phyloP scores from a whole-genome alignment of 1,139 yeast species.

The Magnusiomyces paraingens region DNA sequence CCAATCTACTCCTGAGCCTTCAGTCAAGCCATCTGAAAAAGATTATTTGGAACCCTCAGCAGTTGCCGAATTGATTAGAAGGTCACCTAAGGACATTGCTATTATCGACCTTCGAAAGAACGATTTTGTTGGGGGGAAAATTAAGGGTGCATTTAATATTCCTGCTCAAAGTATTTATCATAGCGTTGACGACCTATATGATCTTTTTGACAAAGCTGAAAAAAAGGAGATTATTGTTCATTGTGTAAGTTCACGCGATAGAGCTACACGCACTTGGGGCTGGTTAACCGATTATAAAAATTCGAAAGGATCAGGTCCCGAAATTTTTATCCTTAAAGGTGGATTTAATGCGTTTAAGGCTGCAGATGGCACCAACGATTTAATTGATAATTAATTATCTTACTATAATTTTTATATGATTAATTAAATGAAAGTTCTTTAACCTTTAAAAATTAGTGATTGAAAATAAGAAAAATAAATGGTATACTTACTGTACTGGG shows the following conservation, averaged over 20 bases:
- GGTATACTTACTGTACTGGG: conserved; percentile 33
- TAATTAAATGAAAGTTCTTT: neutral
- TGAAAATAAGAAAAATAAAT: neutral
- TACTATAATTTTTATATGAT: neutral
- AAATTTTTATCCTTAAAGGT: conserved; percentile 20
- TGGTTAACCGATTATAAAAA: conserved; percentile 21
- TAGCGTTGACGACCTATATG: conserved; percentile 21
- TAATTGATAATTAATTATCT: conserved; percentile 21
- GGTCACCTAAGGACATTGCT: conserved; percentile 16
- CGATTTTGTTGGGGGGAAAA: conserved; percentile 24
- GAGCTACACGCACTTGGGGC: conserved; percentile 25
- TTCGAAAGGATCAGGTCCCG: conserved; percentile 13
- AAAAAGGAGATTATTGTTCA: conserved; percentile 21
- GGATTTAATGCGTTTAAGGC: conserved; percentile 24
- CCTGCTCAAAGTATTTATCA: conserved; percentile 25
- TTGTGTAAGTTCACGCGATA: conserved; percentile 20
- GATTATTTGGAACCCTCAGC: conserved; percentile 20
- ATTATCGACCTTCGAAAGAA: conserved; percentile 24
- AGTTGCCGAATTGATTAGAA: conserved; percentile 18
- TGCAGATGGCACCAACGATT: conserved; percentile 21
- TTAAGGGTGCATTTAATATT: conserved; percentile 24
- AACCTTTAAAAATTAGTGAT: neutral
- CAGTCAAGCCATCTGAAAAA: conserved; percentile 11
- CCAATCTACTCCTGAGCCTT: conserved; percentile 21
- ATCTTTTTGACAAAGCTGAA: conserved; percentile 21